These are phyloP conservation scores for Penicillium decumbens DNA, from an alignment of 2,329 filamentous ascomycete species.

Conservation along the genomic window DNA sequence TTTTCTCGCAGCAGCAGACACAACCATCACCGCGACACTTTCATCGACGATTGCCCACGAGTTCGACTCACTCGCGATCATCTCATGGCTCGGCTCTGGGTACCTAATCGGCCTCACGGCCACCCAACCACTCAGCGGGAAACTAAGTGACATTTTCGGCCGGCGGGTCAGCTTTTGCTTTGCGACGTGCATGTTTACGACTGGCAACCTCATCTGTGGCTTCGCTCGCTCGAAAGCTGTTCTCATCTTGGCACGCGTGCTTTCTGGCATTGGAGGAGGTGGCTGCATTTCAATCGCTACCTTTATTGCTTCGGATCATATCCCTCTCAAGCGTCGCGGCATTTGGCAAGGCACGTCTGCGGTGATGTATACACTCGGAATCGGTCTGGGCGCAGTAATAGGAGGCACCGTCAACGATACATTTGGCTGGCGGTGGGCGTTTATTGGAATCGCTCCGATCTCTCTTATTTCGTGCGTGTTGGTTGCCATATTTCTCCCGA, in stretches of 20 bases:
- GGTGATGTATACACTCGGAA: constrained; percentile 12
- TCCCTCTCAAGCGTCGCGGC: constrained; percentile 9
- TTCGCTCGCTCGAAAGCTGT: constrained; percentile 2
- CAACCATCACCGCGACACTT: constrained; percentile 14
- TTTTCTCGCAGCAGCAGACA: constrained; percentile 16
- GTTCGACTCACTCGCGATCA: constrained; percentile 10
- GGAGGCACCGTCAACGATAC: constrained; percentile 13
- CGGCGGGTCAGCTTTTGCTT: constrained; percentile 11
- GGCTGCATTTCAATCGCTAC: constrained; percentile 16
- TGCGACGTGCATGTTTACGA: constrained; percentile 9
- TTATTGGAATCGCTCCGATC: constrained; percentile 12
- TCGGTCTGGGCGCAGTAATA: constrained; percentile 12
- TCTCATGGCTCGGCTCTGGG: constrained; percentile 16
- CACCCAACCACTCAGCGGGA: constrained; percentile 13
- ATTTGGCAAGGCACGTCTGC: constrained; percentile 9
- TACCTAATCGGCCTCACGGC: constrained; percentile 16
- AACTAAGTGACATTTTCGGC: constrained; percentile 17
- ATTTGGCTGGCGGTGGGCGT: constrained; percentile 16
- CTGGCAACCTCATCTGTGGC: constrained; percentile 13
- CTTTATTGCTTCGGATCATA: constrained; percentile 15
- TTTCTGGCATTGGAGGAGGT: constrained; percentile 14
- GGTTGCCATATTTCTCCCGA: constrained; percentile 10
- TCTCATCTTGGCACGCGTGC: constrained; percentile 8
- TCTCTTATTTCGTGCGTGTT: constrained; percentile 6
- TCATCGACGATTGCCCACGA: constrained; percentile 13